Conservation (phyloP, 306 rosid genomes). For the Glycyrrhiza uralensis region DNA sequence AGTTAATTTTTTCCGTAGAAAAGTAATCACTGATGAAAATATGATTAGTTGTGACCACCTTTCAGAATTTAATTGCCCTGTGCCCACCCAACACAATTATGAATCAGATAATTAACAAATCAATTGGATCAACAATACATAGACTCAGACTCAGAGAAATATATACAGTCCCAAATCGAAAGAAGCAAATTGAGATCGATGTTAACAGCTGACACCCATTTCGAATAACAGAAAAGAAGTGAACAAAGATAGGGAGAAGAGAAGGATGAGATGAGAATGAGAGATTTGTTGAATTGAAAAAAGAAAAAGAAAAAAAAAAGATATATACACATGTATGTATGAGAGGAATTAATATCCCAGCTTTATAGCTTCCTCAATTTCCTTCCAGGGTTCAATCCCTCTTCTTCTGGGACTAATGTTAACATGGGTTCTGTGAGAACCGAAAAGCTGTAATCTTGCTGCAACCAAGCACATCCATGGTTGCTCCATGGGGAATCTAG, state of each 20-base stretch:
- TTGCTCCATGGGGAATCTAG: conserved; percentile 38
- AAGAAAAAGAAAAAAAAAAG: too few relatives aligned
- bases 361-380: neutral
- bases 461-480: conserved; percentile 11
- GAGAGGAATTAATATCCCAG: neutral
- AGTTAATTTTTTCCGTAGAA: too few relatives aligned
- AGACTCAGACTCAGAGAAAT: neutral
- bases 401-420: neutral
- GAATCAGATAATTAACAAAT: neutral
- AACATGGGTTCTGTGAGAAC: neutral
- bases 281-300: neutral
- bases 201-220: neutral
- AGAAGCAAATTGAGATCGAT: neutral
- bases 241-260: too few relatives aligned
- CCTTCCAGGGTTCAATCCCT: neutral
- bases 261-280: too few relatives aligned
- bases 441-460: conserved; percentile 23
- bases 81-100: too few relatives aligned
- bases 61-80: too few relatives aligned
- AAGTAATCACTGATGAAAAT: too few relatives aligned
- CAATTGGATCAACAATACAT: neutral
- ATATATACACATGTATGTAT: neutral
- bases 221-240: too few relatives aligned
- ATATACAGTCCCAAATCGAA: neutral
- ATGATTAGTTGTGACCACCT: neutral